phyloP scores from a whole-genome alignment of 257 asterid species.

The Solanum ossicruentum region DNA sequence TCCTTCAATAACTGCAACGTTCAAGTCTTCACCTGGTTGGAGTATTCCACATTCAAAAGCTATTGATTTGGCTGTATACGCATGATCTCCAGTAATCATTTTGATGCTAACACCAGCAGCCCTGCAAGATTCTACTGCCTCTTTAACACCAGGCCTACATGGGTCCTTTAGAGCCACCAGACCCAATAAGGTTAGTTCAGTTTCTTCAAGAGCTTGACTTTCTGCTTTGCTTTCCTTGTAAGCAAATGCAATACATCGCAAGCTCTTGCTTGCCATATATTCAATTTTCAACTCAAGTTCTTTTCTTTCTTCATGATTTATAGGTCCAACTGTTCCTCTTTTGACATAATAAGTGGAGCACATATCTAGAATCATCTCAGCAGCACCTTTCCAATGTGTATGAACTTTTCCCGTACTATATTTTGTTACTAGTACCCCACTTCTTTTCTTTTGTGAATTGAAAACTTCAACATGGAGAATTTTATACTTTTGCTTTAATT shows the following conservation, averaged over 20 bases:
- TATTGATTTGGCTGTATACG: slow-evolving; percentile 7
- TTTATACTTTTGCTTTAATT: neutral
- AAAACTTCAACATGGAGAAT: slow-evolving; percentile 3
- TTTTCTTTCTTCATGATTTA: neutral
- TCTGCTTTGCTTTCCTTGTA: neutral
- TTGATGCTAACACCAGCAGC: slow-evolving; percentile 4
- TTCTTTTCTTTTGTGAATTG: slow-evolving; percentile 11
- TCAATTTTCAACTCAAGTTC: neutral
- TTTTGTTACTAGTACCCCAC: slow-evolving; percentile 1
- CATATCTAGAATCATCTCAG: slow-evolving; percentile 3
- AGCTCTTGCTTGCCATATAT: neutral
- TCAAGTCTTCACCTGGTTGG: neutral
- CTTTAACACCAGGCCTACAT: slow-evolving; percentile 1
- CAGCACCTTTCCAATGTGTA: slow-evolving; percentile 15
- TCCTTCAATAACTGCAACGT: slow-evolving; percentile 1
- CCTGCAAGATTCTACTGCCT: neutral
- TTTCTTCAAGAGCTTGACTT: neutral
- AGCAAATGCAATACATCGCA: slow-evolving; percentile 8
- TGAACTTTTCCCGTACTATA: neutral
- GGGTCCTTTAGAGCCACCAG: slow-evolving; percentile 7
- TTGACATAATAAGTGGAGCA: neutral
- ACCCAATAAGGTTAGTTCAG: neutral
- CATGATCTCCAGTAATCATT: slow-evolving; percentile 12
- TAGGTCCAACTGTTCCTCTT: neutral
- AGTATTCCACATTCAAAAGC: slow-evolving; percentile 16